Evolutionary conservation across 805 yeast species (phyloP).

Genomic region (Wickerhamomyces pijperi): DNA sequence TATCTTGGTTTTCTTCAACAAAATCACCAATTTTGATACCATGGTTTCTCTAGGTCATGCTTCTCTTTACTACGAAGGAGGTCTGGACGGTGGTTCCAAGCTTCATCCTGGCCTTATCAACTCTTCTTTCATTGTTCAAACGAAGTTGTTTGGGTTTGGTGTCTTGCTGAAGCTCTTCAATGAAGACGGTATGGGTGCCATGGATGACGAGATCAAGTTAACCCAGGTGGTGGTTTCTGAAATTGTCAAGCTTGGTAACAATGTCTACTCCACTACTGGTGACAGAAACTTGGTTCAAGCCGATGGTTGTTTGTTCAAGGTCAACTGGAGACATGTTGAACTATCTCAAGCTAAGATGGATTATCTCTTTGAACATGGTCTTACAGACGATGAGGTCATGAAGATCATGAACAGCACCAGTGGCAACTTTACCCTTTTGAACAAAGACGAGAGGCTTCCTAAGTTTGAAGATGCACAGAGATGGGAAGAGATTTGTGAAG

Average conservation of each 20-base stretch:
- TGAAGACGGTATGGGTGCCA: slow-evolving; percentile 16
- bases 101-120: slow-evolving; percentile 10
- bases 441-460: slow-evolving; percentile 14
- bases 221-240: slow-evolving; percentile 33
- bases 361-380: slow-evolving; percentile 22
- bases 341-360: slow-evolving; percentile 26
- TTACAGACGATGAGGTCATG: slow-evolving; percentile 20
- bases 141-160: slow-evolving; percentile 29
- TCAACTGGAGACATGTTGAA: slow-evolving; percentile 26
- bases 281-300: slow-evolving; percentile 23
- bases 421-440: slow-evolving; percentile 21
- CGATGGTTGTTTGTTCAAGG: slow-evolving; percentile 26
- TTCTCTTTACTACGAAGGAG: slow-evolving; percentile 28
- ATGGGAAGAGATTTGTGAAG: slow-evolving; percentile 19
- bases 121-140: slow-evolving; percentile 26
- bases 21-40: slow-evolving; percentile 27
- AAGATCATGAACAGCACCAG: slow-evolving; percentile 20
- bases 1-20: slow-evolving; percentile 33
- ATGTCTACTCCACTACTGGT: slow-evolving; percentile 27
- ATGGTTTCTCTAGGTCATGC: slow-evolving; percentile 22
- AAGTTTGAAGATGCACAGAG: slow-evolving; percentile 16
- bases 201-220: slow-evolving; percentile 16
- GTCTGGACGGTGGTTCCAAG: slow-evolving; percentile 11
- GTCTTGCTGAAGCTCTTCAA: slow-evolving; percentile 24
- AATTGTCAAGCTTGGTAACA: slow-evolving; percentile 31